Conservation (phyloP, 495 filamentous ascomycete species). For the Durotheca rogersii region DNA sequence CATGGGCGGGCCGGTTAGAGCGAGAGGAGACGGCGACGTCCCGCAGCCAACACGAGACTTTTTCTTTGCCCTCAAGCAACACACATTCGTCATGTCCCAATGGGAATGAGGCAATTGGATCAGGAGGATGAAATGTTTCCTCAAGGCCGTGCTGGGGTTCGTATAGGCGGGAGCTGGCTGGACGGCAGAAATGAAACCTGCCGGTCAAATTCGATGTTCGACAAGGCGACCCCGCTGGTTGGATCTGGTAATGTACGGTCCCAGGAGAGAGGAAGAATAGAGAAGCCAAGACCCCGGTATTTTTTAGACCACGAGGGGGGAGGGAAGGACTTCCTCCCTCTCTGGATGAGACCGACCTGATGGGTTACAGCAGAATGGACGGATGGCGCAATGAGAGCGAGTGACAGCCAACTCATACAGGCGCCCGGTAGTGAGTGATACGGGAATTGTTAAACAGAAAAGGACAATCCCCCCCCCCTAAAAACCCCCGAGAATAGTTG, state of each 20-base stretch:
- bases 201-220: conserved; percentile 33
- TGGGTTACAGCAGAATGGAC: conserved; percentile 30
- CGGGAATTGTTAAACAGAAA: too few species aligned
- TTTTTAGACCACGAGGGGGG: conserved; percentile 15
- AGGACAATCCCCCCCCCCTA: too few species aligned
- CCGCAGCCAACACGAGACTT: conserved; percentile 9
- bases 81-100: conserved; percentile 35
- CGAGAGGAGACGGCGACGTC: conserved; percentile 20
- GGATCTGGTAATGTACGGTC: conserved; percentile 37
- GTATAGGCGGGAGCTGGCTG: conserved; percentile 37
- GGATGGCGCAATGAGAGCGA: conserved; percentile 24
- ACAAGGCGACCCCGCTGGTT: conserved; percentile 33
- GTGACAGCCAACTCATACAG: conserved; percentile 10
- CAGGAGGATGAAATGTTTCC: conserved; percentile 31
- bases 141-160: conserved; percentile 33
- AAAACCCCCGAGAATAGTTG: too few species aligned
- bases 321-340: too few species aligned
- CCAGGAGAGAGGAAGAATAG: conserved; percentile 32
- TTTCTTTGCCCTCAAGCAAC: conserved; percentile 15
- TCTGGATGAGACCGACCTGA: conserved; percentile 19
- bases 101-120: conserved; percentile 25
- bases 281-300: conserved; percentile 27
- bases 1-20: conserved; percentile 12
- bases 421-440: too few species aligned
- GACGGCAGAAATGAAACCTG: conserved; percentile 39